Evolutionary conservation across 192 early-diverging fungal genomes (phyloP).

Genomic region (Mortierella antarctica): DNA sequence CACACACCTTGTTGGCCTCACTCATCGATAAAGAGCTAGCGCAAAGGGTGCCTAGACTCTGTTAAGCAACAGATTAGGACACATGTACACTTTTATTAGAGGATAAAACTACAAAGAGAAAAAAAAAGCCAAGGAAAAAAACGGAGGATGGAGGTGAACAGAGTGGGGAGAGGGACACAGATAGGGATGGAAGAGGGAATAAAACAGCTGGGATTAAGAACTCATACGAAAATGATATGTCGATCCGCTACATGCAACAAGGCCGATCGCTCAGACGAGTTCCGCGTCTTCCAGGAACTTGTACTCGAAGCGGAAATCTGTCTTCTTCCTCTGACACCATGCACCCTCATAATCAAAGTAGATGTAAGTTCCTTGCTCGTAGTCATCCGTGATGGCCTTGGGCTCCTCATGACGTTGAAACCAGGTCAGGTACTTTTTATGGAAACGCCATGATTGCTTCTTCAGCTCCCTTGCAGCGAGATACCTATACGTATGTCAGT

Average conservation of each 20-base stretch:
- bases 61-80: too few species aligned
- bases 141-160: neutral
- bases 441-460: slow-evolving; percentile 97
- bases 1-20: too few species aligned
- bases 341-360: slow-evolving; percentile 99
- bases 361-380: slow-evolving; percentile 97
- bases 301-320: slow-evolving; percentile 94
- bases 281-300: slow-evolving; percentile 86
- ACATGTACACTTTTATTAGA: neutral
- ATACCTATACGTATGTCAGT: slow-evolving; percentile 62
- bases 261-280: slow-evolving; percentile 57
- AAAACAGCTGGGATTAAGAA: neutral
- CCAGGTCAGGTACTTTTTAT: slow-evolving; percentile 98
- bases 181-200: neutral
- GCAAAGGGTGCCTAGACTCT: neutral
- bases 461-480: slow-evolving; percentile 95
- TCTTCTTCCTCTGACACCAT: slow-evolving; percentile 97
- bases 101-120: neutral
- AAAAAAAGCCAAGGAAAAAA: neutral
- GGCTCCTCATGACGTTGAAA: slow-evolving; percentile 99
- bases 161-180: neutral
- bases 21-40: neutral
- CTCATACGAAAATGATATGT: too few species aligned
- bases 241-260: neutral
- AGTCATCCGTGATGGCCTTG: slow-evolving; percentile 93